Conservation (phyloP, 2,329 filamentous ascomycete species). For the Xylariaceae sp. region DNA sequence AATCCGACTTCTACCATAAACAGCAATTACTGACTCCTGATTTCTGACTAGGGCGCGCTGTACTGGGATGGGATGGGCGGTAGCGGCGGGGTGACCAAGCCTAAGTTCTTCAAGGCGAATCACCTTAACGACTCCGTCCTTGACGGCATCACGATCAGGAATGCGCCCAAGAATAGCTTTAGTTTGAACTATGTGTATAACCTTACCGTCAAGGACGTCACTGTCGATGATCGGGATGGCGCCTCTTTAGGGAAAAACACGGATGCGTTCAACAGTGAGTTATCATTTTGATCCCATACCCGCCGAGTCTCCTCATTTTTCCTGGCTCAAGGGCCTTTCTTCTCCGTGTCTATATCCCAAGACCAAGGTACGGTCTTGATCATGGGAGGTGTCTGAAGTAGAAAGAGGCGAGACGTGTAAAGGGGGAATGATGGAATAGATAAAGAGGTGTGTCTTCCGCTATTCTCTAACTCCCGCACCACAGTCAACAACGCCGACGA, state of each 20-base stretch:
- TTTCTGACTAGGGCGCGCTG: constrained; percentile 56
- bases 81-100: constrained; percentile 69
- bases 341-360: no score
- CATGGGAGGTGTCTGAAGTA: no score
- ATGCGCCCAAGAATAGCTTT: constrained; percentile 57
- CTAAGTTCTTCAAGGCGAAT: constrained; percentile 66
- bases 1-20: no score
- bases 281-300: background rate
- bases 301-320: background rate
- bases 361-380: no score
- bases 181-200: constrained; percentile 56
- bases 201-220: constrained; percentile 20
- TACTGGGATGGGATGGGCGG: constrained; percentile 69
- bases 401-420: no score
- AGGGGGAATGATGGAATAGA: background rate
- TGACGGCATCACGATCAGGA: constrained; percentile 52
- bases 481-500: constrained; percentile 51
- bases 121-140: constrained; percentile 53
- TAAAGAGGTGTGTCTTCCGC: background rate
- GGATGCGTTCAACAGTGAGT: constrained; percentile 57
- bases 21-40: no score
- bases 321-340: background rate
- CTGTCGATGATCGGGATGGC: constrained; percentile 62
- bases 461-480: background rate
- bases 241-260: constrained; percentile 58